These are phyloP conservation scores for Aspergillus melleus DNA, from an alignment of 2,329 filamentous ascomycete species.

Conservation along the genomic window DNA sequence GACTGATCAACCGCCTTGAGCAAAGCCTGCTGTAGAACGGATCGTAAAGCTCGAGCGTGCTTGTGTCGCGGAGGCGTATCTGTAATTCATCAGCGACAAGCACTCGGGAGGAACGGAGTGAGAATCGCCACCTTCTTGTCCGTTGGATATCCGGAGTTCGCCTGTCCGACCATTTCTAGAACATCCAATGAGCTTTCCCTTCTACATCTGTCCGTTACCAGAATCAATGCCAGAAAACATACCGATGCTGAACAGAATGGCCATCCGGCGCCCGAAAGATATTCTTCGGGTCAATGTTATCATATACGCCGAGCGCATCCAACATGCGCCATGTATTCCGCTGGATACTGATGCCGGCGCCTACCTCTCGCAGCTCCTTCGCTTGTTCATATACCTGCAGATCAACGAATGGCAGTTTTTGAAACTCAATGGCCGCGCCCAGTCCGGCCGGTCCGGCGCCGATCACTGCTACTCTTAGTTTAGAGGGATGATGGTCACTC, in stretches of 20 bases:
- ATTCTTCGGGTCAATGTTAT: conserved; percentile 7
- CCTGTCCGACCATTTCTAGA: conserved; percentile 14
- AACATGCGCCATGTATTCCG: conserved; percentile 17
- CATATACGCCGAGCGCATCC: conserved; percentile 9
- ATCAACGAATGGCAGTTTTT: conserved; percentile 9
- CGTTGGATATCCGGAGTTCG: conserved; percentile 6
- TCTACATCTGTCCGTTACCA: too few relatives aligned
- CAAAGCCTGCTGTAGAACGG: conserved; percentile 12
- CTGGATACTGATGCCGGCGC: conserved; percentile 13
- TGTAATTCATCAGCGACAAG: not conserved
- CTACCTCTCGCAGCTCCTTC: conserved; percentile 9
- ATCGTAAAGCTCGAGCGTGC: conserved; percentile 12
- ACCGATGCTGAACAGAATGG: conserved; percentile 14
- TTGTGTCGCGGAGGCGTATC: conserved; percentile 9
- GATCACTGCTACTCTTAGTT: conserved; percentile 13
- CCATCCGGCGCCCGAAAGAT: conserved; percentile 12
- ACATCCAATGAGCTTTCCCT: not conserved
- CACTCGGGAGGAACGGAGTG: not conserved
- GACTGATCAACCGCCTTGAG: conserved; percentile 3
- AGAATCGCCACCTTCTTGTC: conserved; percentile 4
- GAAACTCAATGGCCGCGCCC: conserved; percentile 14
- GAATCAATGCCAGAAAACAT: too few relatives aligned
- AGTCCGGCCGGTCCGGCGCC: conserved; percentile 17
- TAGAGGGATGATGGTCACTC: not conserved
- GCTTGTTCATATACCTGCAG: conserved; percentile 15